Base-by-base conservation (phyloP, 352 stramenopile species). In the Globisporangium carolinianum region DNA sequence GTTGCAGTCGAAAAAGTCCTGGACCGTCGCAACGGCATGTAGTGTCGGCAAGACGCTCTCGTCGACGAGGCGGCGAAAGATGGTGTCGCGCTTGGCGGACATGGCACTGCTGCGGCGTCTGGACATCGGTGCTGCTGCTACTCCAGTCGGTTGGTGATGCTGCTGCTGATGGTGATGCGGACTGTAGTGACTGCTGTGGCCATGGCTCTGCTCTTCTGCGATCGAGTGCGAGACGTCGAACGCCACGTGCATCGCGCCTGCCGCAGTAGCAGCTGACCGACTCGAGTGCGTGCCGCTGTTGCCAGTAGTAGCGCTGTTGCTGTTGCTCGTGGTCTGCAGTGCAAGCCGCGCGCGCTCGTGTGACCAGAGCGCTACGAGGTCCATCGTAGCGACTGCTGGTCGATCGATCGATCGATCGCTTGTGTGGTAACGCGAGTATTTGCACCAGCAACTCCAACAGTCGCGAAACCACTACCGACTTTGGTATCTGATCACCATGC, bases 361-460 rank as follows among this genome's bases (percentile, higher is more conserved):
- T 7, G 57, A 60, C 78, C 78, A 88, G 15, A 88, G 69, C 53
- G 72, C 61, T 15, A 65, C 36, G 36, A 88, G 62, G 64, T 88
- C 73, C 77, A 87, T 87, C 37, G 4, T 54, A 43, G 6, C 39
- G 39, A 24, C 24, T 24, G 2, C 24, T 24, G 24, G 24, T 24
- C 24, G 24, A 24, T 24, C 24, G 24, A 24, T 24, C 24, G 24
- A 24, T 24, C 24, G 2, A 24, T 24, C 24, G 24, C 24, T 24
- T 24, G 24, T 24, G 1, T 24, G 24, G 24, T 24, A 24, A 24
- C 24, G 24, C 24, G 24, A 24, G 24, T 24, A 24, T 24, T 24
- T 24, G 24, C 24, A 24, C 24, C 24, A 24, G 24, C 24, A 24
- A 24, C 24, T 24, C 24, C 24, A 24, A 24, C 24, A 24, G 24